These are phyloP conservation scores for Mortierella sp. DNA, from an alignment of 371 early-diverging fungal genomes.

Conservation along the genomic window DNA sequence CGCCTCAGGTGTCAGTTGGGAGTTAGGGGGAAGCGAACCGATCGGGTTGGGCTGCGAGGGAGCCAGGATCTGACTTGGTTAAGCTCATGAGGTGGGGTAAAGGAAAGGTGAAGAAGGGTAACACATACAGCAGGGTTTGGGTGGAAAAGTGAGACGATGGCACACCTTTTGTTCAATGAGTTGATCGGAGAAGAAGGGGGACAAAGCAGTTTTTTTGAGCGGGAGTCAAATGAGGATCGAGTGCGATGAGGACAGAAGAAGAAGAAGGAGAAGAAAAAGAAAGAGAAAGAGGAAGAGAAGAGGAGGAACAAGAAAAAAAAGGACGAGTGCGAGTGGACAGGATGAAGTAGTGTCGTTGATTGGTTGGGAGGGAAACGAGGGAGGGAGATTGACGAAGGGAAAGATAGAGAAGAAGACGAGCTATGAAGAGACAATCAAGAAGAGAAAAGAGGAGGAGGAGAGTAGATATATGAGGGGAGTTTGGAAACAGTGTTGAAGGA, in stretches of 20 bases:
- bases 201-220: neutral
- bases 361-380: conserved; percentile 4
- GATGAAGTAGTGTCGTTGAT: neutral
- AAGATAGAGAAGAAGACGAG: neutral
- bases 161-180: neutral
- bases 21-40: neutral
- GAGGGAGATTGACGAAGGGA: neutral
- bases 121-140: neutral
- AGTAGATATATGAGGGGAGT: neutral
- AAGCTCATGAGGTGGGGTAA: conserved; percentile 2
- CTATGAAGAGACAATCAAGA: neutral
- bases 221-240: neutral
- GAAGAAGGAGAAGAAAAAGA: neutral
- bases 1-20: neutral
- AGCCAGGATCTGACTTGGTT: conserved; percentile 6
- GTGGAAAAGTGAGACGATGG: neutral
- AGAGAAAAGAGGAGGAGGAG: neutral
- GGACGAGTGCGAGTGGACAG: neutral
- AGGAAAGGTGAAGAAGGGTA: neutral
- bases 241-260: neutral
- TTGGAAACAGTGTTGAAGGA: neutral
- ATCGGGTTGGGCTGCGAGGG: neutral
- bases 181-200: neutral
- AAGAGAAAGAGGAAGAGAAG: neutral
- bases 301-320: neutral